Percentiles rank a stretch among this genome's conserved stretches.
Conservation (phyloP, 2,329 filamentous ascomycete genomes). For the Alternaria incomplexa region DNA sequence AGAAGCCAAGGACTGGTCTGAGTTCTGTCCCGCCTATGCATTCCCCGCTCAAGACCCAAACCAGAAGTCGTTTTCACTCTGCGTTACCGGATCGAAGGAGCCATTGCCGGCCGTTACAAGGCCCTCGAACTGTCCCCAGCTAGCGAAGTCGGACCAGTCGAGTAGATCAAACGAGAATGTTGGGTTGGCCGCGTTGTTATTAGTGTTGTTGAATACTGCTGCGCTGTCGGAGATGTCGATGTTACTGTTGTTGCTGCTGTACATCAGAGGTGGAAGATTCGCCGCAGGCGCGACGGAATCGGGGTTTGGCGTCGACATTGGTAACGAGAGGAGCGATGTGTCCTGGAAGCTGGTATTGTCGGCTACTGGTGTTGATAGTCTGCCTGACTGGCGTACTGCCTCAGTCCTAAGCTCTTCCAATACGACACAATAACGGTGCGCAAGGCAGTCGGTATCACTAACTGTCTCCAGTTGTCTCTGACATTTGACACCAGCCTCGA, state of each 20-base stretch:
- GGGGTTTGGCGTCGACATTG: background rate
- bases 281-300: background rate
- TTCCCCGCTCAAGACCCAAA: background rate
- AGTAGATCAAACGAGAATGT: constrained; percentile 27
- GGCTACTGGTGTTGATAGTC: constrained; percentile 3
- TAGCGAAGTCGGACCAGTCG: constrained; percentile 42
- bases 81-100: constrained; percentile 38
- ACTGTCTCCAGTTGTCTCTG: constrained; percentile 44
- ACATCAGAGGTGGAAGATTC: constrained; percentile 15
- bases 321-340: background rate
- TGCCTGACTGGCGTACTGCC: constrained; percentile 36
- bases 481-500: constrained; percentile 53
- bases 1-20: too few species aligned
- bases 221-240: constrained; percentile 35
- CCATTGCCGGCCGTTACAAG: constrained; percentile 45
- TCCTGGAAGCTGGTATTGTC: background rate
- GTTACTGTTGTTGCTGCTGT: background rate
- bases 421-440: constrained; percentile 58
- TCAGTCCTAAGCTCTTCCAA: constrained; percentile 59
- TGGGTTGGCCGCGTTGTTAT: background rate
- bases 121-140: constrained; percentile 49
- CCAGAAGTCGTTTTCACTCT: constrained; percentile 18
- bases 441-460: constrained; percentile 41
- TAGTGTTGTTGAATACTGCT: background rate
- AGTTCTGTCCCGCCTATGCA: too few species aligned